phyloP scores from a whole-genome alignment of 805 yeast species.

The Dipodascopsis uninucleata region DNA sequence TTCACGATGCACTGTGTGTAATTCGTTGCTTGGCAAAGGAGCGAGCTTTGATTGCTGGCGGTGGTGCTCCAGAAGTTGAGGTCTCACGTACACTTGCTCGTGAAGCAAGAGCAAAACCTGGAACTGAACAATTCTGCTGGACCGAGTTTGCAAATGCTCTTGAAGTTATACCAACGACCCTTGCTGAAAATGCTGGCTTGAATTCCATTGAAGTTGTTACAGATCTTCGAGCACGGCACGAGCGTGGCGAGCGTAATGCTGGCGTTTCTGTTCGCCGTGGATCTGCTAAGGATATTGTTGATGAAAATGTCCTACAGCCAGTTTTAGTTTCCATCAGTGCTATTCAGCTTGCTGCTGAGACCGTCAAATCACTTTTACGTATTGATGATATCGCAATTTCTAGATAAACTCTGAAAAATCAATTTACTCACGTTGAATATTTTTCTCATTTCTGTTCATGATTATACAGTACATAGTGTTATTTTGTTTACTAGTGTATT shows the following conservation, averaged over 20 bases:
- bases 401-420: slow-evolving; percentile 54
- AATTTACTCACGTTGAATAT: too few relatives aligned
- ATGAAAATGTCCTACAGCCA: slow-evolving; percentile 95
- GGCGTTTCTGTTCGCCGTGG: slow-evolving; percentile 94
- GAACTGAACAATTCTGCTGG: slow-evolving; percentile 87
- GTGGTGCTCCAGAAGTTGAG: slow-evolving; percentile 97
- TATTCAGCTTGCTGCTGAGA: slow-evolving; percentile 89
- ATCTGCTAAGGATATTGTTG: slow-evolving; percentile 84
- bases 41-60: slow-evolving; percentile 92
- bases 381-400: slow-evolving; percentile 96
- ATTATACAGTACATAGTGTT: too few relatives aligned
- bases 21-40: slow-evolving; percentile 82
- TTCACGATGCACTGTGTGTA: slow-evolving; percentile 97
- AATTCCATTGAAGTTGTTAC: slow-evolving; percentile 89
- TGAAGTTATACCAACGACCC: slow-evolving; percentile 88
- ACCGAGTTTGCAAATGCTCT: slow-evolving; percentile 87
- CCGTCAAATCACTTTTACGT: slow-evolving; percentile 91
- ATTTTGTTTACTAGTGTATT: too few relatives aligned
- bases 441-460: too few relatives aligned
- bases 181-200: slow-evolving; percentile 93
- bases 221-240: slow-evolving; percentile 87
- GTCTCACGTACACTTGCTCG: slow-evolving; percentile 68
- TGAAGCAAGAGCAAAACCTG: slow-evolving; percentile 69
- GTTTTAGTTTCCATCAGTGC: slow-evolving; percentile 93
- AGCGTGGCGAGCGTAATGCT: slow-evolving; percentile 84